phyloP scores from a whole-genome alignment of 2,329 filamentous ascomycete species.

The Fusarium udum region DNA sequence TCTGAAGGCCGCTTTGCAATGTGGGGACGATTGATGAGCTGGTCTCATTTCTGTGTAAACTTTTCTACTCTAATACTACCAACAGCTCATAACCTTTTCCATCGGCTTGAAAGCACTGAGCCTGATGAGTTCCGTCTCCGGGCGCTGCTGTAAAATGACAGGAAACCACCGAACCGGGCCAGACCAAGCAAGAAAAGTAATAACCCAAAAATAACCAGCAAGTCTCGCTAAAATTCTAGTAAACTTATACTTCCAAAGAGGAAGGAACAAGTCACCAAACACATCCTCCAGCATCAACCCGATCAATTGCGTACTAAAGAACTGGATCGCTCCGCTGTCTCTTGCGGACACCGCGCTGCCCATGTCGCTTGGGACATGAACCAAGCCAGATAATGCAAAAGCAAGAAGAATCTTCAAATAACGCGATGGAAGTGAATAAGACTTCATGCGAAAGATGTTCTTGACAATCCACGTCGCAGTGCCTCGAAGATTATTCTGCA shows the following conservation, averaged over 20 bases:
- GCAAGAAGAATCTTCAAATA: slow-evolving; percentile 33
- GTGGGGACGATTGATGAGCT: neutral
- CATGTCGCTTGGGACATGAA: slow-evolving; percentile 32
- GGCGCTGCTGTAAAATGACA: slow-evolving; percentile 24
- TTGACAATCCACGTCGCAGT: slow-evolving; percentile 33
- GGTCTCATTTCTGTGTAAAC: neutral
- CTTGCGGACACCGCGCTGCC: slow-evolving; percentile 24
- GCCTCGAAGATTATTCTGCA: slow-evolving; percentile 30
- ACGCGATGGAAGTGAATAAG: slow-evolving; percentile 9
- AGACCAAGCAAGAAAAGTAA: slow-evolving; percentile 35
- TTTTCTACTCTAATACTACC: neutral
- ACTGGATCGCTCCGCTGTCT: slow-evolving; percentile 30
- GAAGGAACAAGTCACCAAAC: slow-evolving; percentile 20
- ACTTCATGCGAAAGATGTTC: slow-evolving; percentile 25
- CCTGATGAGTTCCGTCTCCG: slow-evolving; percentile 24
- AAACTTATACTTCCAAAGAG: slow-evolving; percentile 14
- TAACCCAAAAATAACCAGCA: slow-evolving; percentile 33
- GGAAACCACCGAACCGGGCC: slow-evolving; percentile 36
- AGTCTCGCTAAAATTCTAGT: slow-evolving; percentile 1
- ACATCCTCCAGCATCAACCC: slow-evolving; percentile 32
- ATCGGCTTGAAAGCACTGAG: slow-evolving; percentile 24
- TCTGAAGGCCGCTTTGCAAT: neutral
- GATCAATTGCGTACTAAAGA: slow-evolving; percentile 27
- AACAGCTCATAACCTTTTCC: neutral
- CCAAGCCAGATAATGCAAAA: slow-evolving; percentile 26